Evolutionary conservation across 176 grass and related monocot species (phyloP), one percentile per base, ranked within the genome.

Genomic region (Leersia perrieri): DNA sequence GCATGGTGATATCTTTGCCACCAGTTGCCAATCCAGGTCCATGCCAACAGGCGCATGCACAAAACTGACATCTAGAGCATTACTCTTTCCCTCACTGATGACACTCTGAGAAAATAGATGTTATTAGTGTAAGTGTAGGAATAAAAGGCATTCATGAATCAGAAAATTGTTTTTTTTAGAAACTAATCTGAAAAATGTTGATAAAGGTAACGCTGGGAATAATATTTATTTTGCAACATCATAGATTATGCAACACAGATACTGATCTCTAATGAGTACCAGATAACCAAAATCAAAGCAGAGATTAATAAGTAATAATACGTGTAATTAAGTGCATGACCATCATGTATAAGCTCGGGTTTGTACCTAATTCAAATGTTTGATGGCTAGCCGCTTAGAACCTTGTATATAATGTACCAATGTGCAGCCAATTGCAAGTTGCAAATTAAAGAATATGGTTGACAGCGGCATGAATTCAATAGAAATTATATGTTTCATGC

Each of bases 51-150:
- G 95, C 13, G 81, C 85, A 70, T 76, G 84, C n/a, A 98, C 87
- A 93, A 98, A 98, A 93, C 81, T 89, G 70, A 85, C 82, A 80
- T 91, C 92, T 60, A 98, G 83, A 82, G 95, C 95, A 88, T 98
- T 93, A 77, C 63, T 89, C 84, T 53, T 53, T 53, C 49, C 49
- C 49, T 53, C 49, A n/a, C 49, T 53, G 6, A 93, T 11, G 38
- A 95, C 86, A 68, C 95, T 95, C 88, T 98, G 83, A 81, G 87
- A 85, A 45, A 81, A 76, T 62, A 38, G 3, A 30, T 33, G 23
- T 89, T 57, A 92, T 14, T 29, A 11, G 68, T 23, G 73, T 71
- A 47, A 65, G 74, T 33, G 68, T 49, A 45, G 9, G 31, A 38
- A 80, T 28, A 80, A 15, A 31, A 35, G 15, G 66, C 28, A 7